A percentile compares a stretch with the other conserved stretches of the same genome.
Conservation (phyloP, 495 filamentous ascomycete genomes). For the Podospora tetraspora region DNA sequence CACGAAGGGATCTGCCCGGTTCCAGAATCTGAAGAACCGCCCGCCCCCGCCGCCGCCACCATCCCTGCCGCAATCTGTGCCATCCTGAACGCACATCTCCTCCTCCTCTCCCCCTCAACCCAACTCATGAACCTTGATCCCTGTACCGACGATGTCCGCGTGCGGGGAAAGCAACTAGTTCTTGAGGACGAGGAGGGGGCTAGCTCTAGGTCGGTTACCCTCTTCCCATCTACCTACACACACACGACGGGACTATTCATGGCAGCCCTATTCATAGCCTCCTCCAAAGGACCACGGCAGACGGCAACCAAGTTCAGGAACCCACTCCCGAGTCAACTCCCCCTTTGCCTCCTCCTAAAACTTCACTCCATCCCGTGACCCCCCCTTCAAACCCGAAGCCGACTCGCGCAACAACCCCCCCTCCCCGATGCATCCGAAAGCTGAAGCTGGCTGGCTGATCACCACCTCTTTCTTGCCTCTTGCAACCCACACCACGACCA, state of each 20-base stretch:
- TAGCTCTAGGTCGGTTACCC: neutral
- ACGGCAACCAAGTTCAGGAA: neutral
- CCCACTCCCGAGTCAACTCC: neutral
- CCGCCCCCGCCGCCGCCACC: no score
- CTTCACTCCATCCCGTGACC: neutral
- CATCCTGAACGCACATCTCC: neutral
- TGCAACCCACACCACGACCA: neutral
- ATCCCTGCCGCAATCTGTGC: neutral
- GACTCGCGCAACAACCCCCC: neutral
- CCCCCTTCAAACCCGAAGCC: neutral
- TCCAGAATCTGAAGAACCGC: neutral
- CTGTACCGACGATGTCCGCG: neutral
- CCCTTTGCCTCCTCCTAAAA: neutral
- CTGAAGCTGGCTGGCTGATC: neutral
- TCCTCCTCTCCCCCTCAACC: neutral
- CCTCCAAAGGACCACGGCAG: neutral
- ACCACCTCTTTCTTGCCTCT: neutral
- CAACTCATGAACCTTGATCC: neutral
- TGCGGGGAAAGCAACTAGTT: neutral
- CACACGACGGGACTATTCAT: neutral
- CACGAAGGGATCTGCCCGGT: neutral
- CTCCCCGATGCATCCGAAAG: neutral
- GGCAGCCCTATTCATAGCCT: neutral
- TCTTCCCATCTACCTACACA: neutral
- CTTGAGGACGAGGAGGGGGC: neutral